A percentile compares a stretch with the other conserved stretches of the same genome.
Evolutionary conservation across 1,139 yeast species (phyloP).

Genomic region (Candida labiduridarum): DNA sequence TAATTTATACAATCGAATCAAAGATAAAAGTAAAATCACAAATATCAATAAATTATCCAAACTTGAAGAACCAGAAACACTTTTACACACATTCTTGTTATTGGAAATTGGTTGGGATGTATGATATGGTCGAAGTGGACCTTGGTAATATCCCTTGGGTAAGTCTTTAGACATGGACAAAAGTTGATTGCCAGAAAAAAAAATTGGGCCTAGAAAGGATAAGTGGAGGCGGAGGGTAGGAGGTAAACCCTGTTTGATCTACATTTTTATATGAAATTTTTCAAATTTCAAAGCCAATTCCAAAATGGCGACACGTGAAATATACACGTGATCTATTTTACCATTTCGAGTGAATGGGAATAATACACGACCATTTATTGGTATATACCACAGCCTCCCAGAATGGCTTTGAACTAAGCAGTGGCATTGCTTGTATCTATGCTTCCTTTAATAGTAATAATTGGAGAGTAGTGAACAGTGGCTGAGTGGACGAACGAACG

Average conservation of each 20-base stretch:
- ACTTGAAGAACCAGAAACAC: background rate
- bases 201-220: background rate
- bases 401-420: too few relatives aligned
- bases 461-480: too few relatives aligned
- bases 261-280: background rate
- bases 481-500: too few relatives aligned
- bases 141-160: constrained; percentile 25
- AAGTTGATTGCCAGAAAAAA: background rate
- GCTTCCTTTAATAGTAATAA: too few relatives aligned
- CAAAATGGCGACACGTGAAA: background rate
- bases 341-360: too few relatives aligned
- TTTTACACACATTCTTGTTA: constrained; percentile 4
- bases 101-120: constrained; percentile 10
- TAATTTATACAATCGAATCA: constrained; percentile 56
- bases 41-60: constrained; percentile 22
- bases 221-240: background rate
- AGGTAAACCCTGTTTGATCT: background rate
- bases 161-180: constrained; percentile 10
- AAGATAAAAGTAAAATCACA: constrained; percentile 18
- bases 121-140: constrained; percentile 17
- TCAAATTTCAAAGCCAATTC: background rate
- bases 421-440: too few relatives aligned
- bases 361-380: too few relatives aligned
- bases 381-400: too few relatives aligned
- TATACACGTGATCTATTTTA: too few relatives aligned